phyloP scores from a whole-genome alignment of 2,329 filamentous ascomycete species.

The Acephala macrosclerotiorum region DNA sequence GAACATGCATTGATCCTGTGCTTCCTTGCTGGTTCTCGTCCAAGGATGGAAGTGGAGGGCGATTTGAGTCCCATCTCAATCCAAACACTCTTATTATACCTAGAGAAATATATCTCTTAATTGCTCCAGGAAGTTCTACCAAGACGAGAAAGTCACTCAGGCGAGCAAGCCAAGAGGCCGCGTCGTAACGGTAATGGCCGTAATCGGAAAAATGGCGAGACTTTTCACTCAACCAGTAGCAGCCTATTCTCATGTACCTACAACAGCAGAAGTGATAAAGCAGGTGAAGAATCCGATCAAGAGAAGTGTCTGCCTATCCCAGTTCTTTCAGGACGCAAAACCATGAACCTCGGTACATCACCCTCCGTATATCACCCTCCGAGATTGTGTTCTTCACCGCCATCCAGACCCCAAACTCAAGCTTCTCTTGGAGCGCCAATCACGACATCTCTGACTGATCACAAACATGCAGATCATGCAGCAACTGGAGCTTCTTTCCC shows the following conservation, averaged over 20 bases:
- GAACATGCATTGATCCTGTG: constrained; percentile 39
- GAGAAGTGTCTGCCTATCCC: not conserved
- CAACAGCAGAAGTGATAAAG: not conserved
- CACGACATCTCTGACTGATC: not conserved
- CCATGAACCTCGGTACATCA: not conserved
- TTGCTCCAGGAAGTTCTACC: not conserved
- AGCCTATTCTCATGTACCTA: not conserved
- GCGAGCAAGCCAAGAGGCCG: not conserved
- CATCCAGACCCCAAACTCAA: not conserved
- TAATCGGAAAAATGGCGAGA: not conserved
- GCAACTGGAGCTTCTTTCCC: not conserved
- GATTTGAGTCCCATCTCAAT: constrained; percentile 19
- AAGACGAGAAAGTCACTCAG: not conserved
- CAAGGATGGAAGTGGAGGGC: constrained; percentile 31
- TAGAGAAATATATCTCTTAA: not conserved
- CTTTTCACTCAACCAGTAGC: not conserved
- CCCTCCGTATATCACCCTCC: not conserved
- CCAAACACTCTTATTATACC: not conserved
- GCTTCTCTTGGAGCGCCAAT: constrained; percentile 6
- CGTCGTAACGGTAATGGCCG: not conserved
- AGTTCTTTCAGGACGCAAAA: not conserved
- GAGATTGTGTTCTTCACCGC: not conserved
- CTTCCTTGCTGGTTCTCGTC: constrained; percentile 29
- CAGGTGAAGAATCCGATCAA: not conserved
- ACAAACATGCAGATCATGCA: not conserved